These are phyloP conservation scores for Tulasnella sp. DNA, from an alignment of 768 basidiomycete genomes.

Conservation along the genomic window DNA sequence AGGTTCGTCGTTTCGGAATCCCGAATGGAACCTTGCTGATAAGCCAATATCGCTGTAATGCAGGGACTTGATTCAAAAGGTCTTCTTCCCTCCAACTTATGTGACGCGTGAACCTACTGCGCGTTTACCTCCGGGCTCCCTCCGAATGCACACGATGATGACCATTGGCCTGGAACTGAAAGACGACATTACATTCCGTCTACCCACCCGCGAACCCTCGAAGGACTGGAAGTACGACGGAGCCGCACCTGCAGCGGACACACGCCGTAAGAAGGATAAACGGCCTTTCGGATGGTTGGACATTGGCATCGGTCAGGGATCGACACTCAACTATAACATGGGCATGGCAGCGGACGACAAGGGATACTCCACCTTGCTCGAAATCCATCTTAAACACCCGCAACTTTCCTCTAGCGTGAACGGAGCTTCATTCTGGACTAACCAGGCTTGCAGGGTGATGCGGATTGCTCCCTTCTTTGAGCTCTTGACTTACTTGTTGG, in stretches of 20 bases:
- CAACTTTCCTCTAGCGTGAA: conserved; percentile 78
- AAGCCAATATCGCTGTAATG: neutral
- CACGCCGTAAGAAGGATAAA: conserved; percentile 44
- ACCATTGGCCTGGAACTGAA: conserved; percentile 75
- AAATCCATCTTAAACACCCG: conserved; percentile 76
- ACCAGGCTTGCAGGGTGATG: conserved; percentile 70
- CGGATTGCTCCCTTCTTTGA: neutral
- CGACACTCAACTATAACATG: conserved; percentile 76
- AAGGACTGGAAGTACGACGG: conserved; percentile 98
- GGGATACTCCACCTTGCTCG: conserved; percentile 74
- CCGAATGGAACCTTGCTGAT: neutral
- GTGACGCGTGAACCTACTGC: conserved; percentile 51
- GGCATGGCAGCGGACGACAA: conserved; percentile 65
- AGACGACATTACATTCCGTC: conserved; percentile 63
- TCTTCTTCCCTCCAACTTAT: conserved; percentile 78
- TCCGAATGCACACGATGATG: conserved; percentile 73
- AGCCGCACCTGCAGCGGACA: conserved; percentile 23
- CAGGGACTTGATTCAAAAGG: conserved; percentile 66
- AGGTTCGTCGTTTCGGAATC: conserved; percentile 40
- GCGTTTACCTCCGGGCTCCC: conserved; percentile 49
- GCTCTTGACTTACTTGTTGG: conserved; percentile 4
- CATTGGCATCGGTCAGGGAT: conserved; percentile 65
- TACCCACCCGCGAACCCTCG: conserved; percentile 89
- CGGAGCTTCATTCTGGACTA: conserved; percentile 66
- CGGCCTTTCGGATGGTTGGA: conserved; percentile 58